These are phyloP conservation scores for Starmerella powellii DNA, from an alignment of 805 yeast genomes.

Conservation along the genomic window DNA sequence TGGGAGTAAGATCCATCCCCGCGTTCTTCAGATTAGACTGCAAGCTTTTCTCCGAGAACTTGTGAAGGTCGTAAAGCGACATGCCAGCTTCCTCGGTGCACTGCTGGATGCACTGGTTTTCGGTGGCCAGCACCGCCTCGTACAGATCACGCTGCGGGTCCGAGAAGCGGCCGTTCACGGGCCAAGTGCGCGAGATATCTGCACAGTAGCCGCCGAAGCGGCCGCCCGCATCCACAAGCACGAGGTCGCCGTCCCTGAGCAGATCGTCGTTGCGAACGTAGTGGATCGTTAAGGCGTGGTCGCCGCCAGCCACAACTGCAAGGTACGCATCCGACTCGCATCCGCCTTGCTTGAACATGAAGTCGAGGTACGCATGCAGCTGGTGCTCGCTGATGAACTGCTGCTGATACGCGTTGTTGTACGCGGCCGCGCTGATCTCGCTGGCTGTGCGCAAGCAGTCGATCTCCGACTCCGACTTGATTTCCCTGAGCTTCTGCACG, in stretches of 20 bases:
- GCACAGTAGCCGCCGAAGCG: constrained; percentile 87
- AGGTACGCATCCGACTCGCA: constrained; percentile 83
- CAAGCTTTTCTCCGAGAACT: constrained; percentile 47
- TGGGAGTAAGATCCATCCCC: constrained; percentile 42
- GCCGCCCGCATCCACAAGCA: constrained; percentile 92
- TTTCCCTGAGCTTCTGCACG: constrained; percentile 36
- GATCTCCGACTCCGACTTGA: constrained; percentile 69
- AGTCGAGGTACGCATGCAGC: constrained; percentile 67
- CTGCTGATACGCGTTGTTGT: constrained; percentile 62
- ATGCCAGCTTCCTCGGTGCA: constrained; percentile 44
- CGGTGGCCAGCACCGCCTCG: constrained; percentile 75
- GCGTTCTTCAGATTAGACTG: constrained; percentile 54
- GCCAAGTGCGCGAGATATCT: constrained; percentile 96
- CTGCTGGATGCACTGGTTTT: constrained; percentile 59
- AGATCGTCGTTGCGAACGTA: constrained; percentile 86
- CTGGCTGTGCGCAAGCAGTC: constrained; percentile 73
- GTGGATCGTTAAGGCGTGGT: constrained; percentile 81
- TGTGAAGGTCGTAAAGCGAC: constrained; percentile 67
- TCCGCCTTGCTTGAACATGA: constrained; percentile 72
- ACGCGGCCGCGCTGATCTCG: constrained; percentile 68
- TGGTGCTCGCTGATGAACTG: constrained; percentile 59
- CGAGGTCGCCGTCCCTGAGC: constrained; percentile 64
- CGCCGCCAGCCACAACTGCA: constrained; percentile 94
- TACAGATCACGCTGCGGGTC: constrained; percentile 75
- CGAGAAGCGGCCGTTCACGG: constrained; percentile 61